A percentile compares a stretch with the other conserved stretches of the same genome.
Evolutionary conservation across 2,329 filamentous ascomycete species (phyloP).

Genomic region (Aspergillus glaucus): DNA sequence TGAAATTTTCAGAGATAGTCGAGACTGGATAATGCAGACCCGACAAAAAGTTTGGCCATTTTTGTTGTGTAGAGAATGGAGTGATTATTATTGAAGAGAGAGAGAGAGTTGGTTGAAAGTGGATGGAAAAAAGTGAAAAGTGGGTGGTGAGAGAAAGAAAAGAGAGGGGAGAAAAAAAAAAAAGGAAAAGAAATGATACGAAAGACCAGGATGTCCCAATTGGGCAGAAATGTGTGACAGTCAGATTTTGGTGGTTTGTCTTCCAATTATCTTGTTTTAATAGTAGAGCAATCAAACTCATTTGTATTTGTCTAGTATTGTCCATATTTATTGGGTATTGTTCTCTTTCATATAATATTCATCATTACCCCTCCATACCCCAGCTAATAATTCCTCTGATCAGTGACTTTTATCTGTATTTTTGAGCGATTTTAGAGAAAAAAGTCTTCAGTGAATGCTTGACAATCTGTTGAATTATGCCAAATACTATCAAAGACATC

Average conservation of each 20-base stretch:
- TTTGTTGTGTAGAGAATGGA: slow-evolving; percentile 20
- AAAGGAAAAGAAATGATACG: slow-evolving; percentile 1
- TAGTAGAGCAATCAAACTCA: too few species aligned
- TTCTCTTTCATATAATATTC: too few species aligned
- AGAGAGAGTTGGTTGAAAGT: not conserved
- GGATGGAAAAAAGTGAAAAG: not conserved
- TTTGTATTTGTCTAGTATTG: too few species aligned
- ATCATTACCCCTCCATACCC: too few species aligned
- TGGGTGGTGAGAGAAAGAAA: slow-evolving; percentile 1
- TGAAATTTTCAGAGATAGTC: slow-evolving; percentile 7
- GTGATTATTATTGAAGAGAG: not conserved
- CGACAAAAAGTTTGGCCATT: slow-evolving; percentile 95
- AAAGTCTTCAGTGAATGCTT: too few species aligned
- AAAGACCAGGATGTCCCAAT: not conserved
- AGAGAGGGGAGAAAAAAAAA: slow-evolving; percentile 5
- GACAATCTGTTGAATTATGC: too few species aligned
- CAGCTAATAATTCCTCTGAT: too few species aligned
- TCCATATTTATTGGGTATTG: too few species aligned
- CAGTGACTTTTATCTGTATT: too few species aligned
- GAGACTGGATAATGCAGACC: slow-evolving; percentile 52
- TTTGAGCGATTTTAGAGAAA: too few species aligned
- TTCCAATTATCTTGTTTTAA: not conserved
- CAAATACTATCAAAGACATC: too few species aligned
- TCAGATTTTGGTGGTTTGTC: not conserved
- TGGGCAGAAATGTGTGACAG: not conserved